Percentiles rank a stretch among this genome's conserved stretches.
These are phyloP conservation scores for Cucurbita pepo DNA, from an alignment of 306 rosid genomes.

Conservation along the genomic window DNA sequence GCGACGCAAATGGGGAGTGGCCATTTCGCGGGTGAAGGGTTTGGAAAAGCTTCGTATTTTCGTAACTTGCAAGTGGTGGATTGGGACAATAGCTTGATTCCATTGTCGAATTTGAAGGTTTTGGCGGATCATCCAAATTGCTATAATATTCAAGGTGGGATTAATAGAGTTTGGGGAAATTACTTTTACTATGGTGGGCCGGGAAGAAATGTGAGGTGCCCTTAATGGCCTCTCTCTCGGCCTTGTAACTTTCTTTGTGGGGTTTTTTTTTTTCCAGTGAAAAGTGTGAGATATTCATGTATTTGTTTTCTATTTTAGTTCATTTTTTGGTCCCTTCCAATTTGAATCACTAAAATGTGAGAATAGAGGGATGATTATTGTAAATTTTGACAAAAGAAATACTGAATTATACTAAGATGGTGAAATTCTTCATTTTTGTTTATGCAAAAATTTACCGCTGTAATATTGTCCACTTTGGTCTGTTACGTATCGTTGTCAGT, in stretches of 20 bases:
- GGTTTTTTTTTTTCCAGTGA: neutral
- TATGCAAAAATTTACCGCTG: too few relatives aligned
- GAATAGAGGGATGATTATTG: neutral
- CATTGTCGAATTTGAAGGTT: conserved; percentile 57
- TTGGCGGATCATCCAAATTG: conserved; percentile 92
- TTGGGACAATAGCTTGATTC: conserved; percentile 76
- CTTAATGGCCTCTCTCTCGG: conserved; percentile 16
- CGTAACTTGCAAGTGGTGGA: conserved; percentile 77
- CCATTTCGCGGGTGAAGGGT: conserved; percentile 71
- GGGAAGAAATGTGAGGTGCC: conserved; percentile 78
- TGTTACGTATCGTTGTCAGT: too few relatives aligned
- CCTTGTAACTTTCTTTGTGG: neutral
- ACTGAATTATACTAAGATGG: neutral
- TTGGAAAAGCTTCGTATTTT: conserved; percentile 80
- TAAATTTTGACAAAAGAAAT: conserved; percentile 3
- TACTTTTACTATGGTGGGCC: conserved; percentile 97
- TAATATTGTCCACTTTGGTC: too few relatives aligned
- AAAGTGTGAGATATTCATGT: neutral
- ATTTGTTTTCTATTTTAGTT: neutral
- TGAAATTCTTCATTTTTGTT: neutral
- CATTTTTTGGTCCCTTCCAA: neutral
- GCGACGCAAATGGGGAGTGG: conserved; percentile 94
- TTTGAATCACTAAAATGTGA: neutral
- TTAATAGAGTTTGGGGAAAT: conserved; percentile 81
- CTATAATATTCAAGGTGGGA: conserved; percentile 83